phyloP scores from a whole-genome alignment of 1,284 basidiomycete species.

The Leccinum laetum region DNA sequence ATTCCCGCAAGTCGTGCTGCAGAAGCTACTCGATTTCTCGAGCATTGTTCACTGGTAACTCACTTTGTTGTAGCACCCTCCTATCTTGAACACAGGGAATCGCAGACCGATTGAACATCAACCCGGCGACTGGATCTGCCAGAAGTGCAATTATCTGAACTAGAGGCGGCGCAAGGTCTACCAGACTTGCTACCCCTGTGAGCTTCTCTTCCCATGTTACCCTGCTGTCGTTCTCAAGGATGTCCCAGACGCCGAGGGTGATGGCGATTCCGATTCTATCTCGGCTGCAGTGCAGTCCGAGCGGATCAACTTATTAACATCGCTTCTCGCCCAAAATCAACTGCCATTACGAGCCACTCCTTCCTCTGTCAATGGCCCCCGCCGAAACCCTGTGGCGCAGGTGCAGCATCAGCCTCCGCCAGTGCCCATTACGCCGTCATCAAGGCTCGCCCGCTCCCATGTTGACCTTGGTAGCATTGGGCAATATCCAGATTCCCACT shows the following conservation, averaged over 20 bases:
- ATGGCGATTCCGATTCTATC: slow-evolving; percentile 68
- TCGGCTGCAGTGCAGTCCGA: slow-evolving; percentile 81
- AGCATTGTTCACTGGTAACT: background rate
- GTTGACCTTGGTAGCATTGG: slow-evolving; percentile 38
- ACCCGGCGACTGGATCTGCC: slow-evolving; percentile 90
- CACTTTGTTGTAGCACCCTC: slow-evolving; percentile 56
- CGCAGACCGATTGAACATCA: slow-evolving; percentile 83
- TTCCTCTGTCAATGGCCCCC: slow-evolving; percentile 30
- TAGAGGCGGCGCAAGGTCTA: slow-evolving; percentile 87
- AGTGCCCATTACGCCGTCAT: slow-evolving; percentile 35
- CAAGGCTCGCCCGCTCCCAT: slow-evolving; percentile 46
- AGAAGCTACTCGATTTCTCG: background rate
- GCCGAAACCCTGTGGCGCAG: slow-evolving; percentile 48
- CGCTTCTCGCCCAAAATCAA: slow-evolving; percentile 60
- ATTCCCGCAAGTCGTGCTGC: slow-evolving; percentile 45
- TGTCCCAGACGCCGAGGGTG: slow-evolving; percentile 71
- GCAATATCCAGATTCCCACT: slow-evolving; percentile 43
- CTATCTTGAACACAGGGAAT: slow-evolving; percentile 88
- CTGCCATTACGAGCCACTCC: slow-evolving; percentile 20
- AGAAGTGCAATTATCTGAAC: slow-evolving; percentile 82
- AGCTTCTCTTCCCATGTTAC: slow-evolving; percentile 5
- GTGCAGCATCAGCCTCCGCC: slow-evolving; percentile 38
- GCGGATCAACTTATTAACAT: slow-evolving; percentile 71
- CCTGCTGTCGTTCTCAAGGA: slow-evolving; percentile 9
- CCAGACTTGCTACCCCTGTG: slow-evolving; percentile 85